Evolutionary conservation across 306 rosid species (phyloP), one percentile per base, ranked within the genome.

Genomic region (Phaseolus lunatus): DNA sequence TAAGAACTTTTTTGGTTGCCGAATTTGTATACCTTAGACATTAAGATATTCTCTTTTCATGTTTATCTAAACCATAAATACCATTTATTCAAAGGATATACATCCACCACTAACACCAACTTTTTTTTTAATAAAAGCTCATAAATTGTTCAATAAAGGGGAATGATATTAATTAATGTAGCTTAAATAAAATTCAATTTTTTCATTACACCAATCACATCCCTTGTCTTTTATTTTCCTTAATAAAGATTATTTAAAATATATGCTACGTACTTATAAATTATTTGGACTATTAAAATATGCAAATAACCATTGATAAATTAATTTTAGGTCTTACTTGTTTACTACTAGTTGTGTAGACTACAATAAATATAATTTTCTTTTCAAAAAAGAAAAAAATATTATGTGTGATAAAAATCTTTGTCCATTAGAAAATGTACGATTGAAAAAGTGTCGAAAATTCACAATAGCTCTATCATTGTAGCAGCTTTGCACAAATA

Each of bases 41-140:
- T 65, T 80, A 72, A 80, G 74, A 63, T 62, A 37, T 62, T 63
- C 45, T 63, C 33, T 77, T 18, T 29, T 75, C 62, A 48, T 48
- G 50, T 75, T 31, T 63, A 75, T 75, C 50, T 29, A 15, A 65
- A 37, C 71, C 16, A 61, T 61, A 26, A 47, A 29, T 74, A 75
- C 24, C 77, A 33, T 67, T n/a, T 4, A 4, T 5, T 41, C 13
- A 44, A 23, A 58, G 26, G 58, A 41, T 43, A 56, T 39, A 44
- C 18, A 12, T 35, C 68, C 13, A 41, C 47, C 35, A 24, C 69
- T 44, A 26, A 0, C 12, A 41, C 23, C 19, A 73, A 33, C 76
- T 31, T 26, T 58, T 58, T 13, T 54, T 72, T 54, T 54, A 37
- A 22, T 13, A 53, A 72, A 49, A 71, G 43, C 20, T 41, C 13